Evolutionary conservation across 768 basidiomycete species (phyloP).

Genomic region (Kwoniella bestiolae): DNA sequence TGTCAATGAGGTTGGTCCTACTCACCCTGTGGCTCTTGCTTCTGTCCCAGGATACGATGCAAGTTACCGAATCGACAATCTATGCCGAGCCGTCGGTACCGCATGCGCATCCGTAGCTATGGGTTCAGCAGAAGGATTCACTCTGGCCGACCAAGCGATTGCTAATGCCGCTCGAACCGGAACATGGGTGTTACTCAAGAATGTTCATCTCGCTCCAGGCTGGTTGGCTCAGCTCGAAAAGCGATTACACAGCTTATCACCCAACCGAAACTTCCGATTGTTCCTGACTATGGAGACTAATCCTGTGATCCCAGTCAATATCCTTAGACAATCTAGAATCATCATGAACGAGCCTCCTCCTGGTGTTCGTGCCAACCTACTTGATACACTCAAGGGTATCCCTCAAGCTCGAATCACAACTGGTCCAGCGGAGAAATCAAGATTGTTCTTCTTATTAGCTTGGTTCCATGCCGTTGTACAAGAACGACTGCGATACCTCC

Average conservation of each 20-base stretch:
- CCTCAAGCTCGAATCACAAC: constrained; percentile 69
- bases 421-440: constrained; percentile 89
- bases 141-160: constrained; percentile 93
- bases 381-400: constrained; percentile 83
- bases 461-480: constrained; percentile 99
- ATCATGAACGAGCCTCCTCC: constrained; percentile 99
- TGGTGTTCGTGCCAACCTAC: constrained; percentile 91
- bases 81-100: constrained; percentile 64
- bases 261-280: constrained; percentile 88
- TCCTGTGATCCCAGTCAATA: constrained; percentile 91
- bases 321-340: constrained; percentile 90
- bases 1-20: constrained; percentile 73
- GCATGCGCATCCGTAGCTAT: constrained; percentile 91
- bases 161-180: constrained; percentile 89
- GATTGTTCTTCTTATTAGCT: constrained; percentile 92
- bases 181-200: constrained; percentile 95
- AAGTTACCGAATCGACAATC: constrained; percentile 70
- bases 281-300: constrained; percentile 99
- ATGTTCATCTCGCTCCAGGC: constrained; percentile 90
- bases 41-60: constrained; percentile 97
- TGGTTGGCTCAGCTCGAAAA: constrained; percentile 98
- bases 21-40: constrained; percentile 83
- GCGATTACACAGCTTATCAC: constrained; percentile 86
- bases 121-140: constrained; percentile 98
- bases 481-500: constrained; percentile 93